These are phyloP conservation scores for Berberis thunbergii DNA, from an alignment of 164 flowering plant genomes.

Conservation along the genomic window DNA sequence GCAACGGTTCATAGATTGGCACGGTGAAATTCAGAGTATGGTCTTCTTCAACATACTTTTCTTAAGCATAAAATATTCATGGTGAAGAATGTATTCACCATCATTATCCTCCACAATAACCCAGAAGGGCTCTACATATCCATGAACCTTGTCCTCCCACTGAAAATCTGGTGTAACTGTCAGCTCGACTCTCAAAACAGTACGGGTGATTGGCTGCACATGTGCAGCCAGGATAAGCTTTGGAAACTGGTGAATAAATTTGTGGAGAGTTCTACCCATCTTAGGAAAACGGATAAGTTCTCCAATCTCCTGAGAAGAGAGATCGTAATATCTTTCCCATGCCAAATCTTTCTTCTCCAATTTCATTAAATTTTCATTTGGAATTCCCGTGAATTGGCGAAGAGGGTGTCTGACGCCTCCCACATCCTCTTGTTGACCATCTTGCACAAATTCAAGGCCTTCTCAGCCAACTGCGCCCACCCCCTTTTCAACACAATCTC, in stretches of 20 bases:
- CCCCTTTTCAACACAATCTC: constrained; percentile 94
- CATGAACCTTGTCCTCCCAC: constrained; percentile 97
- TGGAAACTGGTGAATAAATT: constrained; percentile 86
- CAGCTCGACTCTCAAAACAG: constrained; percentile 86
- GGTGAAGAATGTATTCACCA: constrained; percentile 88
- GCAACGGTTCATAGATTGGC: constrained; percentile 85
- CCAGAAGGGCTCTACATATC: constrained; percentile 95
- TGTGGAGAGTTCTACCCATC: constrained; percentile 81
- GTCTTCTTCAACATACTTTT: constrained; percentile 87
- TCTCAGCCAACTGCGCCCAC: constrained; percentile 95
- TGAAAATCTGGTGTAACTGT: constrained; percentile 89
- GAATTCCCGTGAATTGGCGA: constrained; percentile 80
- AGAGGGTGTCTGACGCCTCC: constrained; percentile 99
- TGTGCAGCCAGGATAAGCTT: constrained; percentile 90
- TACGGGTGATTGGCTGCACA: constrained; percentile 94
- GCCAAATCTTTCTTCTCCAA: constrained; percentile 94
- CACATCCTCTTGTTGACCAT: constrained; percentile 93
- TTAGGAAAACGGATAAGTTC: constrained; percentile 75
- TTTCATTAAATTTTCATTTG: constrained; percentile 70
- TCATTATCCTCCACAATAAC: constrained; percentile 94
- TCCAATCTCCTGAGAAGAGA: constrained; percentile 77
- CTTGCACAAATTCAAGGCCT: constrained; percentile 90
- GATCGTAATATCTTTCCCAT: constrained; percentile 95
- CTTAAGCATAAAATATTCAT: constrained; percentile 89
- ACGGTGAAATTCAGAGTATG: constrained; percentile 84